These are phyloP conservation scores for Isabelozyma pseudorhagii DNA, from an alignment of 805 yeast genomes.

Conservation along the genomic window DNA sequence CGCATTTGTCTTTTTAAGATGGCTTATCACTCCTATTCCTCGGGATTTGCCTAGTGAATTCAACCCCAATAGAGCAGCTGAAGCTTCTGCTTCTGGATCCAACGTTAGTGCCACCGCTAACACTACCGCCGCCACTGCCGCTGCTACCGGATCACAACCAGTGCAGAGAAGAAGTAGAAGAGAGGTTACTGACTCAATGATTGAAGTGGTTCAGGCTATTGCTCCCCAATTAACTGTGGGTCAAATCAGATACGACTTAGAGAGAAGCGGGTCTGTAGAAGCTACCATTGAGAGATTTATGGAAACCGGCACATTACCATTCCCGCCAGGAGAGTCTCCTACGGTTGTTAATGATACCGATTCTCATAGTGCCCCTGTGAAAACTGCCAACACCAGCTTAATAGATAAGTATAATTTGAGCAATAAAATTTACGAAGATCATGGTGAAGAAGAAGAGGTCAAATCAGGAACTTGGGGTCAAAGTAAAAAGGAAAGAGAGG, in stretches of 20 bases:
- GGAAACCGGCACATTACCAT: conserved; percentile 57
- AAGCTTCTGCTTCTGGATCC: conserved; percentile 1
- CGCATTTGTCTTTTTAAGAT: conserved; percentile 59
- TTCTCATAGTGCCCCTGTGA: conserved; percentile 7
- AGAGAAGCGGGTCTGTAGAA: conserved; percentile 77
- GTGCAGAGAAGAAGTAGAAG: conserved; percentile 27
- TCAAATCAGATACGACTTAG: conserved; percentile 72
- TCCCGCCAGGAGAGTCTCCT: conserved; percentile 42
- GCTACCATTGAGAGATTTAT: conserved; percentile 72
- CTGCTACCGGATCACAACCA: conserved; percentile 7
- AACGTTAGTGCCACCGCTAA: conserved; percentile 7
- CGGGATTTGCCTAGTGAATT: conserved; percentile 21
- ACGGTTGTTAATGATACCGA: conserved; percentile 5
- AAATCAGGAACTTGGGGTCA: conserved; percentile 35
- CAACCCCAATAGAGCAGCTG: conserved; percentile 2
- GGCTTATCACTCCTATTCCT: conserved; percentile 62
- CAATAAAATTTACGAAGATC: conserved; percentile 12
- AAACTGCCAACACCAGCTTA: conserved; percentile 22
- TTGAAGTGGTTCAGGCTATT: conserved; percentile 78
- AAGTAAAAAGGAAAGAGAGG: conserved; percentile 15
- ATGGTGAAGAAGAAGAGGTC: conserved; percentile 12
- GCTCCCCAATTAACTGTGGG: conserved; percentile 70
- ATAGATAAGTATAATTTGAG: conserved; percentile 45
- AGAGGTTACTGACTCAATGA: conserved; percentile 65
- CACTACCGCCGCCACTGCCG: conserved; percentile 4